These are phyloP conservation scores for Penicillium frequentans DNA, from an alignment of 2,329 filamentous ascomycete species.

Conservation along the genomic window DNA sequence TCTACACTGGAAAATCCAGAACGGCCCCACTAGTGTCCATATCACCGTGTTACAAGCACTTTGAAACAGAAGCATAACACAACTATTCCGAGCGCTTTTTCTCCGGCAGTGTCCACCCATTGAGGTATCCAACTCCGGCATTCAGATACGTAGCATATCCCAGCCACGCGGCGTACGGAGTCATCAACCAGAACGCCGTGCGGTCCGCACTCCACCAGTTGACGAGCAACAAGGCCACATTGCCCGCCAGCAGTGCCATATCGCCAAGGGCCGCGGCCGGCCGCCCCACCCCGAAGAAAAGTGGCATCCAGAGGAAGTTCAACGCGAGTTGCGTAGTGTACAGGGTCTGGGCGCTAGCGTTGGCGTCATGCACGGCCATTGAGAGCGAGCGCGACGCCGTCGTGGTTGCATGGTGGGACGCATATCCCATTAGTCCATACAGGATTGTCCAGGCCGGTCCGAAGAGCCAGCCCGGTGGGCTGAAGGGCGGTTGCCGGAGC, in stretches of 20 bases:
- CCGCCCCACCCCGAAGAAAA: constrained; percentile 79
- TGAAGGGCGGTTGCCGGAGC: constrained; percentile 50
- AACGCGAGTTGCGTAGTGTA: constrained; percentile 84
- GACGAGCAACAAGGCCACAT: constrained; percentile 72
- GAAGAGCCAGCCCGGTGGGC: constrained; percentile 59
- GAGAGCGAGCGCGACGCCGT: constrained; percentile 61
- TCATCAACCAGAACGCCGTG: constrained; percentile 70
- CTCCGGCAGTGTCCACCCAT: constrained; percentile 56
- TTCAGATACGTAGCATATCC: constrained; percentile 85
- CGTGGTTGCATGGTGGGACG: constrained; percentile 73
- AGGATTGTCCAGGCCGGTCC: constrained; percentile 60
- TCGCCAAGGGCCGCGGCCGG: constrained; percentile 75
- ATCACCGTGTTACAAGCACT: neutral
- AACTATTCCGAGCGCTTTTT: constrained; percentile 42
- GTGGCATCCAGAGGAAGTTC: constrained; percentile 86
- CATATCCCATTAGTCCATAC: constrained; percentile 79
- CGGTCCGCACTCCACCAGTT: constrained; percentile 74
- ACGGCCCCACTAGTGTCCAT: neutral
- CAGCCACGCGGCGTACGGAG: constrained; percentile 84
- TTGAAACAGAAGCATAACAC: neutral
- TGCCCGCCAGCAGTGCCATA: constrained; percentile 69
- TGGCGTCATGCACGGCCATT: constrained; percentile 56
- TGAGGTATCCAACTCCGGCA: constrained; percentile 66
- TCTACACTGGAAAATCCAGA: neutral
- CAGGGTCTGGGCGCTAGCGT: constrained; percentile 70